Evolutionary conservation across 208 protist species (phyloP).

Genomic region (Wallacemonas collosoma): DNA sequence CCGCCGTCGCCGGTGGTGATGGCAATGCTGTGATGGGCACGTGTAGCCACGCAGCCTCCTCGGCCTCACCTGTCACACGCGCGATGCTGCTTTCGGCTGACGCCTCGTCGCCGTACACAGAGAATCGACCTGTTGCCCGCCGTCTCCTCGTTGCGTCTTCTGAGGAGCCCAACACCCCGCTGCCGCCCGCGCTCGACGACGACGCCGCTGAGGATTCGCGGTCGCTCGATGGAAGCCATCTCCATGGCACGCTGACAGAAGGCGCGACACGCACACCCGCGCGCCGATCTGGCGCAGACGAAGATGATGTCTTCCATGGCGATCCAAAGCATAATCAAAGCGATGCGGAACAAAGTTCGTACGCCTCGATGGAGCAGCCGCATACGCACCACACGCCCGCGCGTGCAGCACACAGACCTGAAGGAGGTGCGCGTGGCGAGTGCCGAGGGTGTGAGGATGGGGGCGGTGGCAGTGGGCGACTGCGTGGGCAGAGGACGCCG

Average conservation of each 20-base stretch:
- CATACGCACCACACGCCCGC: not conserved
- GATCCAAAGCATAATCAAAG: not conserved
- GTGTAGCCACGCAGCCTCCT: not conserved
- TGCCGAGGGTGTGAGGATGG: not conserved
- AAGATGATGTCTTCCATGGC: not conserved
- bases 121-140: conserved; percentile 5
- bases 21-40: too few species aligned
- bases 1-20: too few species aligned
- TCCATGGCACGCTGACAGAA: not conserved
- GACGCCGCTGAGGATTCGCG: not conserved
- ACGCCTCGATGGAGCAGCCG: not conserved
- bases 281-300: not conserved
- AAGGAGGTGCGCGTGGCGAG: not conserved
- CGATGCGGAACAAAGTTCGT: not conserved
- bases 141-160: conserved; percentile 1
- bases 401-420: not conserved
- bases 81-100: not conserved
- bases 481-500: not conserved
- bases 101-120: conserved; percentile 6
- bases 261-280: too few species aligned
- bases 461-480: not conserved
- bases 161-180: not conserved
- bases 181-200: not conserved
- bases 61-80: not conserved
- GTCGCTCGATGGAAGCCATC: not conserved